Base-by-base conservation (phyloP, 139 green algal genomes). In the Ettlia oleoabundans region DNA sequence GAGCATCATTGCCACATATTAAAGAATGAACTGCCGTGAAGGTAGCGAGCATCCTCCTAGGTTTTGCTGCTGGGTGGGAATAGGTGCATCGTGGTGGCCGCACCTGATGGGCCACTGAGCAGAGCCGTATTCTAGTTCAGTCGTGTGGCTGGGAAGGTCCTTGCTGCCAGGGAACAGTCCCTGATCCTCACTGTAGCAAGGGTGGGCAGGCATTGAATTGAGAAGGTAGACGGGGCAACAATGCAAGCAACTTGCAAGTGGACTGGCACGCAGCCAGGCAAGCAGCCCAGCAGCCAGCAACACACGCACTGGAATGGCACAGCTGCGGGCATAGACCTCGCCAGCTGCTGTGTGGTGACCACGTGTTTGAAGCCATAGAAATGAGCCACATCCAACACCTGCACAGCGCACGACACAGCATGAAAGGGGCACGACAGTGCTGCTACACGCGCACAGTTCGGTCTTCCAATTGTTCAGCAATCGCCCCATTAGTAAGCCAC, bases 341-440 rank as follows among this genome's bases (percentile, higher is more conserved):
- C 85, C 61, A 97, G 87, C 82, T 97, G 75, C 18, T 72, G 21
- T 2, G 85, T 86, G 61, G 84, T 92, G 53, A 91, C 58, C 7
- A 84, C 78, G 5, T 87, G 81, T 3, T 38, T 51, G 79, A 96
- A 94, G 65, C 94, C 94, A 82, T 97, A 97, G 35, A 69, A 35
- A 8, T 40, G 30, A 0, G 94, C 94, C 43, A 97, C 91, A 1
- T 88, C 35, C 18, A 81, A 26, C 33, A 80, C 73, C 73, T 80
- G 72, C 37, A 71, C 13, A 71, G 64, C 42, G 30, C 64, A 47
- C 18, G 33, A 19, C 32, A 43, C 32, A 43, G 30, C 9, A 43
- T 41, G 6, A 5, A 35, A 47, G 37, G 66, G 37, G 38, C 38
- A 52, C 22, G 67, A 58, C 47, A 58, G 47, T n/a, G n/a, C n/a